Conservation (phyloP, 352 stramenopile species). For the Pilasporangium apinafurcum region DNA sequence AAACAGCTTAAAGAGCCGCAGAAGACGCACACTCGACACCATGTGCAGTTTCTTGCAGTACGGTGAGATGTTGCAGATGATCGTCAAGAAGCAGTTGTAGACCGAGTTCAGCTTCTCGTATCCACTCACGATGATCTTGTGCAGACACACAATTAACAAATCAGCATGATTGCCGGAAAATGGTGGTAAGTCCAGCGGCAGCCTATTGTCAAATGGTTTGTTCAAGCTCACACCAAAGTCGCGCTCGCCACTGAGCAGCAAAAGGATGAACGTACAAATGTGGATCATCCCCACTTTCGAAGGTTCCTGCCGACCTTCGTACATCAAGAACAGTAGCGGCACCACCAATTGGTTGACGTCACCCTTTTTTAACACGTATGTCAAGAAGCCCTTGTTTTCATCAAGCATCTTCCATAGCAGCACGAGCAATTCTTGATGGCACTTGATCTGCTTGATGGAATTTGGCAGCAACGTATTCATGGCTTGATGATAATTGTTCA, state of each 20-base stretch:
- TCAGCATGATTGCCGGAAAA: slow-evolving; percentile 96
- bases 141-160: slow-evolving; percentile 94
- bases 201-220: slow-evolving; percentile 91
- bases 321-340: slow-evolving; percentile 87
- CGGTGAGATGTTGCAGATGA: slow-evolving; percentile 98
- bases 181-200: slow-evolving; percentile 92
- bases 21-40: slow-evolving; percentile 92
- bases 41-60: slow-evolving; percentile 97
- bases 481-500: slow-evolving; percentile 95
- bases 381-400: slow-evolving; percentile 94
- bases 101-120: slow-evolving; percentile 95
- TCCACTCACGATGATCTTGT: slow-evolving; percentile 98
- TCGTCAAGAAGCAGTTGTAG: slow-evolving; percentile 99
- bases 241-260: slow-evolving; percentile 95
- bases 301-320: slow-evolving; percentile 92
- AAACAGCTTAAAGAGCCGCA: slow-evolving; percentile 98
- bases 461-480: slow-evolving; percentile 93
- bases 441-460: slow-evolving; percentile 93
- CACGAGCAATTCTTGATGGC: slow-evolving; percentile 96
- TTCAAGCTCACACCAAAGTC: slow-evolving; percentile 98
- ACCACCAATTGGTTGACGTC: slow-evolving; percentile 91
- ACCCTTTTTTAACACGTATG: slow-evolving; percentile 91
- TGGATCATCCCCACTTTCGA: slow-evolving; percentile 95
- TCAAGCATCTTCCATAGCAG: slow-evolving; percentile 98
- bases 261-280: slow-evolving; percentile 98